These are phyloP conservation scores for Myxozyma vanderwaltii DNA, from an alignment of 805 yeast genomes.

Conservation along the genomic window DNA sequence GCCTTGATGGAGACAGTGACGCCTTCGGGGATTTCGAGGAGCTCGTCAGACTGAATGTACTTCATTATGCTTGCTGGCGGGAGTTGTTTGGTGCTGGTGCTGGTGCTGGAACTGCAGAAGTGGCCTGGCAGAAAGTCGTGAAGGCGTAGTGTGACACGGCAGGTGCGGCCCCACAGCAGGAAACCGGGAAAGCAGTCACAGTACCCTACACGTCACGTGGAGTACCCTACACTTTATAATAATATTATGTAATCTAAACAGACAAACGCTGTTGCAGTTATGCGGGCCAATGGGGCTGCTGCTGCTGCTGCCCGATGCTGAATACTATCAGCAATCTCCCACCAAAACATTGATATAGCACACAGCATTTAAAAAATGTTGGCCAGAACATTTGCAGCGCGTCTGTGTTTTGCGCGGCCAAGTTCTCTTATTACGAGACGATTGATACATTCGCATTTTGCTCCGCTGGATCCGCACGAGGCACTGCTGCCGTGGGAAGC, in stretches of 20 bases:
- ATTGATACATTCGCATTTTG: no score
- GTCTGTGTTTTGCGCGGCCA: background rate
- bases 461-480: constrained; percentile 17
- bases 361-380: background rate
- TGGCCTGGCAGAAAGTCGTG: no score
- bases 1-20: constrained; percentile 90
- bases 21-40: constrained; percentile 84
- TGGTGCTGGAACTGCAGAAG: no score
- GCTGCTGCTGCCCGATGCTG: no score
- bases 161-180: no score
- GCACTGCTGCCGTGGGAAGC: constrained; percentile 32
- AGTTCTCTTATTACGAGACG: no score
- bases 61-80: constrained; percentile 55
- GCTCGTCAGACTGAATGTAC: constrained; percentile 85
- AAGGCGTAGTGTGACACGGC: no score
- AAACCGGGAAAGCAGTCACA: background rate
- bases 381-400: background rate
- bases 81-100: background rate
- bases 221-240: background rate
- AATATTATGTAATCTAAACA: no score
- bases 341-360: no score
- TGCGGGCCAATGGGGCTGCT: no score
- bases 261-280: no score
- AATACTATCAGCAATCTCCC: no score
- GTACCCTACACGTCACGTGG: background rate